Conservation (phyloP, 768 basidiomycete species). For the Mycena leptocephala region DNA sequence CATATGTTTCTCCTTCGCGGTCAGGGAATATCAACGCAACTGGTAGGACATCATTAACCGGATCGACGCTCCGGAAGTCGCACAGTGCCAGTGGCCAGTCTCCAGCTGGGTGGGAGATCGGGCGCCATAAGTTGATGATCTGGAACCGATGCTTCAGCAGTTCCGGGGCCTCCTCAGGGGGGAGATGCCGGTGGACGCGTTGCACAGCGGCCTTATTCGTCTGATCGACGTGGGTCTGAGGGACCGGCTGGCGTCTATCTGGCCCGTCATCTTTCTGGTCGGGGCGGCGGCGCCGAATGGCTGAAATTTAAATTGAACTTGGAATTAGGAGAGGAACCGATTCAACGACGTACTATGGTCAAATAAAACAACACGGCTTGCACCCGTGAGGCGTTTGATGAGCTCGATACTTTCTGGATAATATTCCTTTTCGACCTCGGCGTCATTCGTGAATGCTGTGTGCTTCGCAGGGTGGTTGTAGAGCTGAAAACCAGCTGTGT, state of each 20-base stretch:
- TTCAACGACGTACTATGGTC: slow-evolving; percentile 69
- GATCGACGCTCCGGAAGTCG: slow-evolving; percentile 65
- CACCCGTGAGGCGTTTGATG: slow-evolving; percentile 74
- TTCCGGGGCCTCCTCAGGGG: slow-evolving; percentile 58
- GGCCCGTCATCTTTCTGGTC: slow-evolving; percentile 52
- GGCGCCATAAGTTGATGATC: slow-evolving; percentile 76
- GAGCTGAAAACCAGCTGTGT: slow-evolving; percentile 40
- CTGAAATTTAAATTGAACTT: slow-evolving; percentile 38
- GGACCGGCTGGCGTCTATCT: slow-evolving; percentile 62
- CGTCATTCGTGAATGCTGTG: slow-evolving; percentile 65
- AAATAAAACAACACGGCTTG: slow-evolving; percentile 73
- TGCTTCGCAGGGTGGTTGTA: slow-evolving; percentile 54
- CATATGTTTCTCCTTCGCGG: slow-evolving; percentile 67
- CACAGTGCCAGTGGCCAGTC: slow-evolving; percentile 71
- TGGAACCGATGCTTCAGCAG: slow-evolving; percentile 69
- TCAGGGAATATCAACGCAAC: slow-evolving; percentile 65
- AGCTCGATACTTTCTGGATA: slow-evolving; percentile 75
- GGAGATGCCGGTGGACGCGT: slow-evolving; percentile 68
- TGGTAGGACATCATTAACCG: slow-evolving; percentile 59
- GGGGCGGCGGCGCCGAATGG: slow-evolving; percentile 62
- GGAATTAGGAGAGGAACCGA: neutral
- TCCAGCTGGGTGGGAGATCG: slow-evolving; percentile 62
- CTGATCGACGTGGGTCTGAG: slow-evolving; percentile 68
- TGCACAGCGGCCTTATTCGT: slow-evolving; percentile 59
- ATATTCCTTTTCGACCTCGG: slow-evolving; percentile 69